Evolutionary conservation across 2,329 filamentous ascomycete genomes (phyloP).

Genomic region (Paraphaeosphaeria minitans): DNA sequence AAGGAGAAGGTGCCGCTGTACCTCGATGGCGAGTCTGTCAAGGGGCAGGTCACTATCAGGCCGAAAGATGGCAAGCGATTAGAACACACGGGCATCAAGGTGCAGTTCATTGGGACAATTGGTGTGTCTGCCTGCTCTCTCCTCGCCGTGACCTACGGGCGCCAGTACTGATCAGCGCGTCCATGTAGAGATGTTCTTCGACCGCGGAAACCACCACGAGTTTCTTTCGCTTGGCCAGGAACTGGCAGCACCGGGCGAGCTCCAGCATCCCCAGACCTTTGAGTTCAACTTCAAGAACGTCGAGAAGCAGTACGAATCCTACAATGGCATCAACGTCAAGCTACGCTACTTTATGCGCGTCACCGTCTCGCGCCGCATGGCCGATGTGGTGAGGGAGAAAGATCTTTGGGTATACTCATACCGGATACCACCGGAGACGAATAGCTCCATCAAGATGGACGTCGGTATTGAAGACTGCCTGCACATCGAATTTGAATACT

Average conservation of each 20-base stretch:
- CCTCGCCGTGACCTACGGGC: background rate
- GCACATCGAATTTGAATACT: constrained; percentile 99
- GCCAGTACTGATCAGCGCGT: constrained; percentile 18
- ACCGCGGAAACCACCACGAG: constrained; percentile 98
- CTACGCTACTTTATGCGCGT: constrained; percentile 97
- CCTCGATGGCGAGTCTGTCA: constrained; percentile 97
- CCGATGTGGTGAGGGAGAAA: constrained; percentile 97
- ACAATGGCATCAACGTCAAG: constrained; percentile 99
- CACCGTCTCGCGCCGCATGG: constrained; percentile 95
- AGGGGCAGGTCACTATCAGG: constrained; percentile 90
- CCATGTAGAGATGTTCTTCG: constrained; percentile 93
- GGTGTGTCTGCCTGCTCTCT: constrained; percentile 57
- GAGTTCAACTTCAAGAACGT: constrained; percentile 99
- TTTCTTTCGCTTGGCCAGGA: constrained; percentile 97
- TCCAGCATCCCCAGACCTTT: constrained; percentile 97
- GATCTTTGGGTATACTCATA: constrained; percentile 99
- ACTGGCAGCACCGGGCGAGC: constrained; percentile 92
- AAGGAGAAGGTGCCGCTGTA: constrained; percentile 96
- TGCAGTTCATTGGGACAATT: constrained; percentile 99
- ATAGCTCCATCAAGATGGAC: constrained; percentile 99
- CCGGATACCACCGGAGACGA: constrained; percentile 96
- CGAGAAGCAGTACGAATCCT: constrained; percentile 99
- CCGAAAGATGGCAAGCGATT: constrained; percentile 98
- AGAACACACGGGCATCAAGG: constrained; percentile 98
- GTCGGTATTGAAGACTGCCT: constrained; percentile 99